Evolutionary conservation across 2,329 filamentous ascomycete species (phyloP).

Genomic region (Fusarium praegraminearum): DNA sequence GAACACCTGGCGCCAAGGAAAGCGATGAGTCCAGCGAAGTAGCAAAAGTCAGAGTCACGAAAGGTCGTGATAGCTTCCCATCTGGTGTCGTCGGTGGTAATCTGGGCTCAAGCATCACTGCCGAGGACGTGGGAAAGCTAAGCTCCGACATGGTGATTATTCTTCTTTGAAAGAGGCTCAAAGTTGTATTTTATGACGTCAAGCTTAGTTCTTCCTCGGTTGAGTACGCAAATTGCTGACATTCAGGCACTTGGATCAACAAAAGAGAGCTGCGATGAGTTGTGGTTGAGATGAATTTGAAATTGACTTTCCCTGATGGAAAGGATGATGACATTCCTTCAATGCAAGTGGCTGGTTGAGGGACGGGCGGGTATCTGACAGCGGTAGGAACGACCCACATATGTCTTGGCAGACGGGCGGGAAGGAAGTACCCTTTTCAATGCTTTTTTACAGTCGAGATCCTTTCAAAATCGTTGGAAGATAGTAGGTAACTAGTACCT

Average conservation of each 20-base stretch:
- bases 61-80: constrained; percentile 50
- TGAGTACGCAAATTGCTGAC: not conserved
- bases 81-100: constrained; percentile 44
- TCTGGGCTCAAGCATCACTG: constrained; percentile 51
- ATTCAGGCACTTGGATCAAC: not conserved
- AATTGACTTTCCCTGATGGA: constrained; percentile 33
- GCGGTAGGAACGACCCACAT: constrained; percentile 28
- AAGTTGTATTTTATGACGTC: not conserved
- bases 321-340: constrained; percentile 6
- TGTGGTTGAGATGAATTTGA: constrained; percentile 21
- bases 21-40: constrained; percentile 88
- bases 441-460: not conserved
- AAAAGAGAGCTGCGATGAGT: not conserved
- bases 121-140: constrained; percentile 50
- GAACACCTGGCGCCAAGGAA: constrained; percentile 80
- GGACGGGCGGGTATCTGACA: constrained; percentile 5
- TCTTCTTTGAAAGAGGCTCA: not conserved
- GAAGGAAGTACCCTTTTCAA: not conserved
- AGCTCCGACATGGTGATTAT: constrained; percentile 52
- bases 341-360: constrained; percentile 13
- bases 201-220: not conserved
- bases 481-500: not conserved
- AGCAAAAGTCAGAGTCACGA: constrained; percentile 88
- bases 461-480: not conserved
- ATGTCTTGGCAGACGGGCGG: not conserved